Evolutionary conservation across 805 yeast species (phyloP).

Genomic region (Lipomyces sp.): DNA sequence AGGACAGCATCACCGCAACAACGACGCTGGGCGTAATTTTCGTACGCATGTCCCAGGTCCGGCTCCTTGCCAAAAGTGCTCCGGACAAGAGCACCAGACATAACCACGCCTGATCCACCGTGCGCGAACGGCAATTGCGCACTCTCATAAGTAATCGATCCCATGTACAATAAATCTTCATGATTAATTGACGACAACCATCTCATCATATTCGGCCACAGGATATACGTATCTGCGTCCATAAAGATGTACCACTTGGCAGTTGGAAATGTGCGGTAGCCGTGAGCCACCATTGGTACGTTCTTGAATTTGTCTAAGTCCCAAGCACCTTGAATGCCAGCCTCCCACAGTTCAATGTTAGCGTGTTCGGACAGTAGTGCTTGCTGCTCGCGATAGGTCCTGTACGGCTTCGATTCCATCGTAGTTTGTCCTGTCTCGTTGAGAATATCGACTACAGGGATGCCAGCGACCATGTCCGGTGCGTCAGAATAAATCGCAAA

Average conservation of each 20-base stretch:
- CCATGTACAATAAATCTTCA: conserved; percentile 44
- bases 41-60: conserved; percentile 35
- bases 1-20: conserved; percentile 49
- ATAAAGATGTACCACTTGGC: conserved; percentile 44
- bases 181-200: conserved; percentile 41
- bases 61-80: conserved; percentile 39
- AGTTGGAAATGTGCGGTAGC: conserved; percentile 41
- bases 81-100: conserved; percentile 45
- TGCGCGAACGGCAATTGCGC: conserved; percentile 43
- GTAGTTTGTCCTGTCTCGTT: conserved; percentile 25
- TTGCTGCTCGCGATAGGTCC: conserved; percentile 42
- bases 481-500: conserved; percentile 47
- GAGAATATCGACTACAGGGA: conserved; percentile 45
- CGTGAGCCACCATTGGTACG: conserved; percentile 47
- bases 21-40: conserved; percentile 30
- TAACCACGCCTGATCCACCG: conserved; percentile 37
- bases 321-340: conserved; percentile 42
- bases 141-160: conserved; percentile 40
- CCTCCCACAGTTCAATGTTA: conserved; percentile 34
- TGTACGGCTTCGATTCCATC: conserved; percentile 32
- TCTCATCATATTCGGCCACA: conserved; percentile 41
- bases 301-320: conserved; percentile 48
- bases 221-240: conserved; percentile 36
- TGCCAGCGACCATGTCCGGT: conserved; percentile 44
- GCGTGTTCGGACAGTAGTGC: conserved; percentile 39